Conservation (phyloP, 106 monocot genomes). For the Iris macrosiphon region DNA sequence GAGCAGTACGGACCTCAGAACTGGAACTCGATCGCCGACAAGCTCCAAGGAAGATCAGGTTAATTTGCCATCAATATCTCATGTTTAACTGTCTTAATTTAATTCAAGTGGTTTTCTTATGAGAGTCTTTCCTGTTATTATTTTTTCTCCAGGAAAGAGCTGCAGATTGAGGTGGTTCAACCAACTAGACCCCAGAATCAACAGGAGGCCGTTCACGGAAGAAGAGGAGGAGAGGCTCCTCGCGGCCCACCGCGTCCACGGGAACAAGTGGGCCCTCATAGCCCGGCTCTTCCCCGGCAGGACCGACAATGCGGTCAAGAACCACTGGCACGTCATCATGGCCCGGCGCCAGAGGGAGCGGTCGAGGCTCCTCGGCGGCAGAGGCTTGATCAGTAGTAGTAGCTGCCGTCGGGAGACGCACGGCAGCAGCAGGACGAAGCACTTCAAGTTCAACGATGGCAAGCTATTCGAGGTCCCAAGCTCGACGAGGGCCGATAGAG, state of each 20-base stretch:
- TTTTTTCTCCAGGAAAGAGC: conserved; percentile 50
- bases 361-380: conserved; percentile 18
- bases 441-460: conserved; percentile 1
- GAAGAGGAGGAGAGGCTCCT: conserved; percentile 67
- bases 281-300: conserved; percentile 71
- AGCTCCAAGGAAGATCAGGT: conserved; percentile 89
- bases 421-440: too few relatives aligned
- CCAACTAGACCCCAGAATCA: conserved; percentile 72
- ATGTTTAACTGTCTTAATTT: not conserved
- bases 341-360: conserved; percentile 48
- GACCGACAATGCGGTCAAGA: conserved; percentile 81
- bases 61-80: too few relatives aligned
- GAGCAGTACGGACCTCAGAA: conserved; percentile 77
- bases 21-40: conserved; percentile 86
- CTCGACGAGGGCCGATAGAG: conserved; percentile 6
- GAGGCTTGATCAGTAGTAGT: too few relatives aligned
- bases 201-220: conserved; percentile 62
- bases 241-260: conserved; percentile 46
- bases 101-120: not conserved
- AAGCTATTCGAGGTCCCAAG: too few relatives aligned
- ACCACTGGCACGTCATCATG: conserved; percentile 83
- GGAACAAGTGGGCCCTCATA: conserved; percentile 81
- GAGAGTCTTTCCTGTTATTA: not conserved
- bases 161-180: conserved; percentile 86
- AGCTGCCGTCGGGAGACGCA: not conserved